Evolutionary conservation across 202 grass and related monocot species (phyloP).

Genomic region (Zizania palustris): DNA sequence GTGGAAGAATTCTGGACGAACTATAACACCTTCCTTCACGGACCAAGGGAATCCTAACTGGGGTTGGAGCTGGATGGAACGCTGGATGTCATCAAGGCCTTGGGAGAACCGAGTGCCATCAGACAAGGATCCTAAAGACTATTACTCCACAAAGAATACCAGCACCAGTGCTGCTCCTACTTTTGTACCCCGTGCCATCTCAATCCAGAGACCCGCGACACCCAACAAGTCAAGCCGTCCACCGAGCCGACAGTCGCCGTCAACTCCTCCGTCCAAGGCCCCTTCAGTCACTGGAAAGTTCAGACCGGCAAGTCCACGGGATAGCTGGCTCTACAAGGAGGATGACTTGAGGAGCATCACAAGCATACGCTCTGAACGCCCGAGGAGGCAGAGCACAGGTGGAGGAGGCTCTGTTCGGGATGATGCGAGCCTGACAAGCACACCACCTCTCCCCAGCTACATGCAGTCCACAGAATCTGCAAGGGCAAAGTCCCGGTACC

Average conservation of each 20-base stretch:
- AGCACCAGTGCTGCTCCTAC: slow-evolving; percentile 25
- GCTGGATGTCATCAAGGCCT: slow-evolving; percentile 77
- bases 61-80: slow-evolving; percentile 96
- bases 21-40: slow-evolving; percentile 54
- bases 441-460: slow-evolving; percentile 74
- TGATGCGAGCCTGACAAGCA: slow-evolving; percentile 68
- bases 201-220: slow-evolving; percentile 47
- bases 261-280: slow-evolving; percentile 57
- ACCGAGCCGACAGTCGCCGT: slow-evolving; percentile 56
- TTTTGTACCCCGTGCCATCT: slow-evolving; percentile 39
- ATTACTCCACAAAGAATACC: slow-evolving; percentile 25
- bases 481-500: slow-evolving; percentile 64
- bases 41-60: slow-evolving; percentile 86
- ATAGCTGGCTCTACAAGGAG: slow-evolving; percentile 52
- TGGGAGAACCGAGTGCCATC: slow-evolving; percentile 53
- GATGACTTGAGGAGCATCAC: slow-evolving; percentile 78
- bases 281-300: slow-evolving; percentile 47
- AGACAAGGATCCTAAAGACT: slow-evolving; percentile 53
- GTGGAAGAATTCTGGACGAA: slow-evolving; percentile 73
- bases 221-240: slow-evolving; percentile 64
- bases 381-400: slow-evolving; percentile 64
- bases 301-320: slow-evolving; percentile 62
- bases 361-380: slow-evolving; percentile 66
- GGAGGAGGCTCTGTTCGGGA: slow-evolving; percentile 72
- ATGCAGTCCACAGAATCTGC: slow-evolving; percentile 81